Conservation (phyloP, 768 basidiomycete genomes). For the Crassisporium funariophilum region DNA sequence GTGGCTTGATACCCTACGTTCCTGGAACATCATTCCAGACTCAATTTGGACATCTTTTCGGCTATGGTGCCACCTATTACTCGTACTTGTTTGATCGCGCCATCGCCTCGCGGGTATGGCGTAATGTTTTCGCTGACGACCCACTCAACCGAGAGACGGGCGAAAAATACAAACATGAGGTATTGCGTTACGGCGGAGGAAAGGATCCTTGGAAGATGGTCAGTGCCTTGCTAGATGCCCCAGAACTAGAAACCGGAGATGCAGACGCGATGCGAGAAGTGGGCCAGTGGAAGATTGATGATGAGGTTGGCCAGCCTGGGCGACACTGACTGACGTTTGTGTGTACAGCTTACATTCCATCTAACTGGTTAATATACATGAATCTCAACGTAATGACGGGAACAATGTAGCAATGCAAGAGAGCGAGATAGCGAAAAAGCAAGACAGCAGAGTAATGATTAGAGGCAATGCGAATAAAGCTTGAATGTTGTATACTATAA, state of each 20-base stretch:
- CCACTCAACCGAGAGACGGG: slow-evolving; percentile 76
- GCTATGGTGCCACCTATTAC: slow-evolving; percentile 98
- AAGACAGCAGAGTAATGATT: not conserved
- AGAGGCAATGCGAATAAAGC: not conserved
- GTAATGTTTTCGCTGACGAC: slow-evolving; percentile 64
- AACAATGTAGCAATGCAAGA: not conserved
- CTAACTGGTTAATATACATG: not conserved
- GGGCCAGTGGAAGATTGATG: slow-evolving; percentile 85
- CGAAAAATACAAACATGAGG: slow-evolving; percentile 76
- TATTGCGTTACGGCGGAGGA: slow-evolving; percentile 84
- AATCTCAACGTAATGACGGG: not conserved
- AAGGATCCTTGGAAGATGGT: slow-evolving; percentile 96
- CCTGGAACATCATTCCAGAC: slow-evolving; percentile 91
- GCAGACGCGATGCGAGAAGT: slow-evolving; percentile 86
- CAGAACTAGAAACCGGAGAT: slow-evolving; percentile 72
- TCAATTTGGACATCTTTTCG: slow-evolving; percentile 93
- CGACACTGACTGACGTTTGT: slow-evolving; percentile 61
- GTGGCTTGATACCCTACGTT: slow-evolving; percentile 84
- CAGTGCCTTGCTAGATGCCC: slow-evolving; percentile 62
- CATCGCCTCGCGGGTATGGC: slow-evolving; percentile 92
- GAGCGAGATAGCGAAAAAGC: slow-evolving; percentile 1
- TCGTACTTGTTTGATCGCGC: slow-evolving; percentile 96
- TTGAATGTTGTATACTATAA: too few species aligned
- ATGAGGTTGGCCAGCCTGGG: slow-evolving; percentile 61
- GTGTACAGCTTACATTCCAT: not conserved